phyloP scores from a whole-genome alignment of 164 flowering plant species.

The Umbilicus rupestris region DNA sequence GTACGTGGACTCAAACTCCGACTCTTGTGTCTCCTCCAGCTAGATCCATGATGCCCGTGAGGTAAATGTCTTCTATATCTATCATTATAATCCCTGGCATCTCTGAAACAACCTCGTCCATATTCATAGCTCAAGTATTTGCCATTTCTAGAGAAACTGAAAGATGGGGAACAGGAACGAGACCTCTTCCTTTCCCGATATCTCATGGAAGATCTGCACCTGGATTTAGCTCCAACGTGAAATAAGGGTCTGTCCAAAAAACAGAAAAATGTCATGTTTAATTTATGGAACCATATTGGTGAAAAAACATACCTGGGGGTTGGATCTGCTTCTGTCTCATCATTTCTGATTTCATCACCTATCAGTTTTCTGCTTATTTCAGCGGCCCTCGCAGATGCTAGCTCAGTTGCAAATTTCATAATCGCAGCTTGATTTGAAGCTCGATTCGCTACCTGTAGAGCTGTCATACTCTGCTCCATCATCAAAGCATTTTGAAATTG shows the following conservation, averaged over 20 bases:
- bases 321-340: constrained; percentile 34
- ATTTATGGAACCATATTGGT: not conserved
- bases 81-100: constrained; percentile 33
- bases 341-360: constrained; percentile 58
- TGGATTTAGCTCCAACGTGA: constrained; percentile 40
- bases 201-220: constrained; percentile 67
- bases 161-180: constrained; percentile 69
- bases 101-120: constrained; percentile 43
- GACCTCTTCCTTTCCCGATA: constrained; percentile 50
- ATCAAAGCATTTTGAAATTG: constrained; percentile 94
- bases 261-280: not conserved
- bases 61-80: constrained; percentile 46
- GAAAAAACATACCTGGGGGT: constrained; percentile 49
- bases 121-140: constrained; percentile 38
- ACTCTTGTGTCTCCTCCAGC: constrained; percentile 59
- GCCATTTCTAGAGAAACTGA: constrained; percentile 37
- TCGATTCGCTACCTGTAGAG: constrained; percentile 89
- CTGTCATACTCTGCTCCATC: constrained; percentile 86
- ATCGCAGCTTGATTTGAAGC: no score
- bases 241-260: constrained; percentile 52
- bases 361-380: constrained; percentile 84
- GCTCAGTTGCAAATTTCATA: constrained; percentile 88
- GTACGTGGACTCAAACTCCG: constrained; percentile 44
- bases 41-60: constrained; percentile 40
- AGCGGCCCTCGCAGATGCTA: constrained; percentile 95